Conservation (phyloP, 495 filamentous ascomycete genomes). For the Aspergillus steynii region DNA sequence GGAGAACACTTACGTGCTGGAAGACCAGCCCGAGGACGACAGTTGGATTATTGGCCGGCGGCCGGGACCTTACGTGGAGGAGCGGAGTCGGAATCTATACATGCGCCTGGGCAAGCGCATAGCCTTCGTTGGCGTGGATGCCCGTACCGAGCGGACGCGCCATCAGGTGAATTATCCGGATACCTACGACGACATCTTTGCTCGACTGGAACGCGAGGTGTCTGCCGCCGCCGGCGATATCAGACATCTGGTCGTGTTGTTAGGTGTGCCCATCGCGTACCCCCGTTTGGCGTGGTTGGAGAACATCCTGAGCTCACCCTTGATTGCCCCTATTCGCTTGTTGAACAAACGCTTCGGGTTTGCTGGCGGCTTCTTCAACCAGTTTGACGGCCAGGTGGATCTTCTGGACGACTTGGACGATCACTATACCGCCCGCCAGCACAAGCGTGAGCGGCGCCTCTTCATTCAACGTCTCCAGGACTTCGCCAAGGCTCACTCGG, state of each 20-base stretch:
- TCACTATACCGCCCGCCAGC: constrained; percentile 89
- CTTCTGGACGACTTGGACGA: constrained; percentile 92
- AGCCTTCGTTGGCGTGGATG: constrained; percentile 85
- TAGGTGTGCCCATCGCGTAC: constrained; percentile 94
- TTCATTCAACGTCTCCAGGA: constrained; percentile 74
- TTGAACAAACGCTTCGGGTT: constrained; percentile 89
- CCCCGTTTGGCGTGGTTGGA: constrained; percentile 92
- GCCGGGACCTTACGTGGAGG: constrained; percentile 77
- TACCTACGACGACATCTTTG: constrained; percentile 83
- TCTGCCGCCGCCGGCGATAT: constrained; percentile 59
- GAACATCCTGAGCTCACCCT: constrained; percentile 79
- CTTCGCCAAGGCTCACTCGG: constrained; percentile 66
- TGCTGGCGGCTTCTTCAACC: constrained; percentile 84
- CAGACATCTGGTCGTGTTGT: constrained; percentile 79
- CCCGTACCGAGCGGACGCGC: constrained; percentile 86
- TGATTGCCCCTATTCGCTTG: constrained; percentile 83
- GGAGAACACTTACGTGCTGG: constrained; percentile 66
- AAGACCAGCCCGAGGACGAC: constrained; percentile 57
- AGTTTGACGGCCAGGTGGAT: constrained; percentile 89
- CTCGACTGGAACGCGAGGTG: constrained; percentile 66
- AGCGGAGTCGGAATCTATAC: constrained; percentile 78
- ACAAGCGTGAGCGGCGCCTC: constrained; percentile 81
- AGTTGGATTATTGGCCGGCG: constrained; percentile 77
- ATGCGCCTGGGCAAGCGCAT: constrained; percentile 81
- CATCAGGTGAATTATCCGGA: constrained; percentile 90